These are phyloP conservation scores for Candida xiaguanensis DNA, from an alignment of 805 yeast genomes.

Conservation along the genomic window DNA sequence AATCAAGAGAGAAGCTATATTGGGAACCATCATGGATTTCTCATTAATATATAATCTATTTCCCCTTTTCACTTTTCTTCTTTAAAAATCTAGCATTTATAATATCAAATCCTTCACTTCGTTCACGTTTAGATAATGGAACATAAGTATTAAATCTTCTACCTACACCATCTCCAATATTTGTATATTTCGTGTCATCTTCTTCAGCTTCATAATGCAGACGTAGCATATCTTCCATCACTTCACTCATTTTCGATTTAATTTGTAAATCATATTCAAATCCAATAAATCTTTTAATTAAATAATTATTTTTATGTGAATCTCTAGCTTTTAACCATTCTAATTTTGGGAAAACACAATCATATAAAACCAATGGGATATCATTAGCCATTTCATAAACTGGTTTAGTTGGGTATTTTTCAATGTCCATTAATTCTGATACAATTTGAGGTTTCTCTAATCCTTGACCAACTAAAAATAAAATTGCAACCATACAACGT, in stretches of 20 bases:
- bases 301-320: constrained; percentile 25
- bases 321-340: constrained; percentile 56
- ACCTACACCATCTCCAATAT: constrained; percentile 79
- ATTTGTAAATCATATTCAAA: constrained; percentile 54
- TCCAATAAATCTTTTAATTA: constrained; percentile 39
- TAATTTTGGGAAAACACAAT: constrained; percentile 71
- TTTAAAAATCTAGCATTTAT: constrained; percentile 61
- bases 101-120: constrained; percentile 61
- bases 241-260: constrained; percentile 49
- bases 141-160: constrained; percentile 53
- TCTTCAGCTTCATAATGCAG: not conserved
- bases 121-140: constrained; percentile 53
- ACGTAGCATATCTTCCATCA: constrained; percentile 31
- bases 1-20: constrained; percentile 42
- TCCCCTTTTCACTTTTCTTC: constrained; percentile 24
- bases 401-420: constrained; percentile 63
- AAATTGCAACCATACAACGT: constrained; percentile 85
- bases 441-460: constrained; percentile 62
- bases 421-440: constrained; percentile 54
- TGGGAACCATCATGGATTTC: constrained; percentile 79
- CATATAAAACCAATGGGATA: constrained; percentile 79
- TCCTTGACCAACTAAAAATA: constrained; percentile 77
- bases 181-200: constrained; percentile 28
- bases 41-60: constrained; percentile 4
- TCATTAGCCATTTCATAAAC: constrained; percentile 87